phyloP scores from a whole-genome alignment of 177 flowering plant genomes.

The Vitis hybrid region DNA sequence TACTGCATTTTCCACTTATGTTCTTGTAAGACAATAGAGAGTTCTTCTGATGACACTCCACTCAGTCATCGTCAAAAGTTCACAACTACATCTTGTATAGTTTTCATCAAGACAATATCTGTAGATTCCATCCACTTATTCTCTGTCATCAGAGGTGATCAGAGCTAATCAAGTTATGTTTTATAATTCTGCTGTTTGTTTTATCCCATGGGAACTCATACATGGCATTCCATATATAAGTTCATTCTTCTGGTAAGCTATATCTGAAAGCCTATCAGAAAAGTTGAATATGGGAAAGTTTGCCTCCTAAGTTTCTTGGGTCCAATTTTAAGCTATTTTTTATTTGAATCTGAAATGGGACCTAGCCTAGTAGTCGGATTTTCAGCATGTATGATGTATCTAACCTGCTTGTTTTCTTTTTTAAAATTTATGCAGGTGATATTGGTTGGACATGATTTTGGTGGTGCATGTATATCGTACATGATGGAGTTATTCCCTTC shows the following conservation, averaged over 20 bases:
- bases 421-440: slow-evolving; percentile 58
- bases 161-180: too few species aligned
- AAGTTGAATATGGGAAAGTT: background rate
- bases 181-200: too few species aligned
- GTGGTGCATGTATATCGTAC: slow-evolving; percentile 83
- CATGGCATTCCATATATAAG: background rate
- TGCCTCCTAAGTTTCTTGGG: background rate
- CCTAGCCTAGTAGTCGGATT: background rate
- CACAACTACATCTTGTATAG: too few species aligned
- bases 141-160: too few species aligned
- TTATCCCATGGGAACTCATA: too few species aligned
- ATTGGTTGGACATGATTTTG: slow-evolving; percentile 92
- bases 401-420: background rate
- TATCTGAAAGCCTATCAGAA: background rate
- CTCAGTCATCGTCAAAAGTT: too few species aligned
- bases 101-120: too few species aligned
- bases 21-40: background rate
- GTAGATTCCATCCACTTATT: too few species aligned
- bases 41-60: too few species aligned
- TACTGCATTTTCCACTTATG: background rate
- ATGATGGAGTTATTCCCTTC: slow-evolving; percentile 78
- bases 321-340: background rate
- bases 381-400: too few species aligned
- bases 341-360: background rate
- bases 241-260: background rate